Percentiles rank a stretch among this genome's conserved stretches.
Conservation (phyloP, 2,329 filamentous ascomycete genomes). For the Zymoseptoria ardabiliae region DNA sequence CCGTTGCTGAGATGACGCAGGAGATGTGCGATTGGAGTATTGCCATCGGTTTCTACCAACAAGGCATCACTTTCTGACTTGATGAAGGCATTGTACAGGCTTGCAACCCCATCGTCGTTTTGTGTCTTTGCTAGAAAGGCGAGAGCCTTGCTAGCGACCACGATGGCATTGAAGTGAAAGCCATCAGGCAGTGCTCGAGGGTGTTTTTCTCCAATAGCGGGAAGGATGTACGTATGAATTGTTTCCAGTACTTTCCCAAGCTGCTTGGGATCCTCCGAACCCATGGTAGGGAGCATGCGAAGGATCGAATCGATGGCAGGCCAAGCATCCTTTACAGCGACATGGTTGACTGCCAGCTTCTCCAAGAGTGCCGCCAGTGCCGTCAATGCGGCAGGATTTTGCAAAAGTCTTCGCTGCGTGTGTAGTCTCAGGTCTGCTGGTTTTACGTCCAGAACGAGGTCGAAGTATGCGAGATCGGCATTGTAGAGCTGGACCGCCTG, state of each 20-base stretch:
- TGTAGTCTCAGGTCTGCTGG: background rate
- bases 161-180: constrained; percentile 19
- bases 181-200: constrained; percentile 22
- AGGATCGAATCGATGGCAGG: constrained; percentile 17
- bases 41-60: constrained; percentile 5
- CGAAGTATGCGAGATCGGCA: constrained; percentile 2
- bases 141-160: constrained; percentile 2
- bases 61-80: constrained; percentile 18
- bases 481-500: constrained; percentile 5
- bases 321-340: constrained; percentile 18
- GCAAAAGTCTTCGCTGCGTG: background rate
- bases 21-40: background rate
- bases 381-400: background rate
- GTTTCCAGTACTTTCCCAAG: constrained; percentile 15
- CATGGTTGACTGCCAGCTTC: constrained; percentile 9
- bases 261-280: constrained; percentile 4
- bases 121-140: constrained; percentile 1
- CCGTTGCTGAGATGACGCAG: constrained; percentile 12
- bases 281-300: constrained; percentile 5
- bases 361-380: constrained; percentile 6
- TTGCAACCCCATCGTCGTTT: constrained; percentile 3
- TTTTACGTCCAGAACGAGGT: constrained; percentile 1
- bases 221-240: constrained; percentile 19
- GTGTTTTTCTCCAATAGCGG: constrained; percentile 24
- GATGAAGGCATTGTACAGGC: constrained; percentile 19